Evolutionary conservation across 2,329 filamentous ascomycete genomes (phyloP), one percentile per base, ranked within the genome.

Genomic region (Delphinella strobiligena): DNA sequence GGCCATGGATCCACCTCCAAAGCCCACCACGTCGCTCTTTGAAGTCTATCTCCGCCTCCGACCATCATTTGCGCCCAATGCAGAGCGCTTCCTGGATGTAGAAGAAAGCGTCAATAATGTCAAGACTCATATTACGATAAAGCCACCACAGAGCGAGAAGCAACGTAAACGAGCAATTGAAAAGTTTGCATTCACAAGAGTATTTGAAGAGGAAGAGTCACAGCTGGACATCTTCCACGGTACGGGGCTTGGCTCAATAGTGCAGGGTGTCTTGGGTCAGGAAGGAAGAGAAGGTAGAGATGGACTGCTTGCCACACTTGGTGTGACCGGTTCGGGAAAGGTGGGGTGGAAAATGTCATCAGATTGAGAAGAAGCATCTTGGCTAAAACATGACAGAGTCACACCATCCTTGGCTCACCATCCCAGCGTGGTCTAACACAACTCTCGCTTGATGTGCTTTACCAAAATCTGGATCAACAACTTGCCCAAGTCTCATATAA

Each of bases 291-390:
- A 91, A 47, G 86, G 87, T 14, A 80, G 86, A 48, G 89, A 96
- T 70, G 88, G 85, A 8, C 65, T 96, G 41, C 67, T 98, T 39
- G 91, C 91, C 19, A 96, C 91, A 5, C 62, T 98, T 42, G 91
- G 91, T 12, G 87, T 95, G 32, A 95, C 89, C 5, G 91, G 91
- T 10, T 95, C 88, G 36, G 91, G 91, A 60, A 98, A 98, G 78
- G 89, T 93, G 54, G 34, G 38, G 4, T 5, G 19, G 19, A 34
- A 15, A 17, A 19, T 1, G 24, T 9, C 14, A 32, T 14, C n/a
- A 11, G 11, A n/a, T 19, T 16, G 29, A 32, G 3, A 3, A 34
- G 17, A 27, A 10, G n/a, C 9, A 14, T 33, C 18, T 7, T 9
- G 15, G 18, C 31, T 27, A 27, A 45, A 34, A 31, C 39, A 14